Base-by-base conservation (phyloP, 2,329 filamentous ascomycete genomes). In the Periconia macrospinosa region DNA sequence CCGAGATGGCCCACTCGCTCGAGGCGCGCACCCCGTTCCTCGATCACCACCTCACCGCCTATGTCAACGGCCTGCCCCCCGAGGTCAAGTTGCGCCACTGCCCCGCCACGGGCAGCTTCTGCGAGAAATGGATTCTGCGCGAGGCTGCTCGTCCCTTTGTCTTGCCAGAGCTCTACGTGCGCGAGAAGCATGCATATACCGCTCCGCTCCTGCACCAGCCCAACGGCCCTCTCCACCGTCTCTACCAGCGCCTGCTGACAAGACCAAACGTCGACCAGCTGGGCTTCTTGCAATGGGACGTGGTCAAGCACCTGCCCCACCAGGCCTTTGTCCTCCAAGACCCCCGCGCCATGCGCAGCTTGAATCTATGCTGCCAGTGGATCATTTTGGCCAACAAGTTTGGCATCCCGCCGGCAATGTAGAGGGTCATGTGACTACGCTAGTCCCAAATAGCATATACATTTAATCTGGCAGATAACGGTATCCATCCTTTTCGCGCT, bases 71-170 rank as follows among this genome's bases (percentile, higher is more conserved):
- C 3, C 58, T 76, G 6, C 74, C 75, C 1, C 74, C 74, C 0
- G 67, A 65, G 10, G 53, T 71, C 30, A 76, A 76, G 53, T 66
- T 78, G 17, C 55, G 64, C 9, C 76, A 66, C 56, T 62, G 69
- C 35, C 50, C 60, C 3, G 42, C 51, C 3, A 54, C 56, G 8
- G 23, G 42, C 3, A 17, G 30, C 9, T 59, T 66, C 20, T 60
- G 42, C n/a, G 79, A 83, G 65, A 82, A 84, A 55, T 80, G 77
- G 73, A 76, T 83, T 27, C 72, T 83, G 1, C 76, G 79, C 2
- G 77, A 84, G 58, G 81, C 80, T 0, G 73, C 70, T 18, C 75
- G 73, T 52, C 79, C 80, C 2, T 83, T 78, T 57, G 75, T 83
- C 52, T 81, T 80, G 0, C 68, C 78, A 14, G 81, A 84, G 65